Base-by-base conservation (phyloP, 768 basidiomycete species). In the Suillus bovinus region DNA sequence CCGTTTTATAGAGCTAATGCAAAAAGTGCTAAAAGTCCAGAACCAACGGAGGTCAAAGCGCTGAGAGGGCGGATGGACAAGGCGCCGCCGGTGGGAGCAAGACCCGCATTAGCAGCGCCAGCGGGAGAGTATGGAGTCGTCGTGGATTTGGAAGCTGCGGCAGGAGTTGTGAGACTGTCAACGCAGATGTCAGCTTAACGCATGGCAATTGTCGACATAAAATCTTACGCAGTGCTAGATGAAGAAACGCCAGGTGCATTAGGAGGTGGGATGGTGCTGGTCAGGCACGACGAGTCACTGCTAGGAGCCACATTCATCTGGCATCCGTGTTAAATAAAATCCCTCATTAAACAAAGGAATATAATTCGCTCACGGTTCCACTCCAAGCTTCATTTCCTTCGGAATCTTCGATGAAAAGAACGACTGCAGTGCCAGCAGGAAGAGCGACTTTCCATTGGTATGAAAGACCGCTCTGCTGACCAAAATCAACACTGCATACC, bases 331-430 rank as follows among this genome's bases (percentile, higher is more conserved):
- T 53, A 38, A 8, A 22, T 14, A 41, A 36, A 47, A 52, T 20
- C 33, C 11, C 50, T 42, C 14, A 11, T 14, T 22, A 7, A 50
- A 36, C 22, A 52, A 41, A 33, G 9, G 14, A 50, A 29, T 17
- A 39, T 16, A 53, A 47, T 50, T 63, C 20, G 80, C 85, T 70
- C 63, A 91, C 90, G 13, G 66, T 67, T 39, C 76, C 79, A 66
- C 84, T 86, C 91, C 91, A 93, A 4, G 82, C 89, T 67, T 91
- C 89, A 4, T 86, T 70, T 33, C 77, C 83, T 38, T 68, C 59
- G 2, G 74, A 68, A 69, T 91, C 89, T 63, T 81, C 72, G 20
- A 90, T 64, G 17, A 81, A 87, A 36, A 91, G 64, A 64, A 78
- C 71, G 42, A 88, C 77, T 33, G 76, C 63, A 24, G 78, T 79